Evolutionary conservation across 345 rosid species (phyloP).

Genomic region (Lepidium africanum): DNA sequence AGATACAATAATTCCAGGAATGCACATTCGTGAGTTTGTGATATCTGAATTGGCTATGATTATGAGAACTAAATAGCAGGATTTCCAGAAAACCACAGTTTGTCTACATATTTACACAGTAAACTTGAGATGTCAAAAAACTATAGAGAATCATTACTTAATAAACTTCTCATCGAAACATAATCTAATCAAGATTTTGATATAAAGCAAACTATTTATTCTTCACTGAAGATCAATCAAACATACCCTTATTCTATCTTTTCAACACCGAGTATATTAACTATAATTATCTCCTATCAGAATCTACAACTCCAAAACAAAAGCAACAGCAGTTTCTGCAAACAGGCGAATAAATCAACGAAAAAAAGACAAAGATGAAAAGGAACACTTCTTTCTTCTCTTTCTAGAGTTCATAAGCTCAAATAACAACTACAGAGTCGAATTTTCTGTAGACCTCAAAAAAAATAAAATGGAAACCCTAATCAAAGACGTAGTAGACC

Average conservation of each 20-base stretch:
- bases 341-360: not conserved
- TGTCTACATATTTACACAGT: not conserved
- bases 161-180: not conserved
- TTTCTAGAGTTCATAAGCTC: not conserved
- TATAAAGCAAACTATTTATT: not conserved
- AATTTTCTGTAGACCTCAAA: not conserved
- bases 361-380: not conserved
- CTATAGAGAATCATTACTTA: not conserved
- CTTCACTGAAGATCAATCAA: not conserved
- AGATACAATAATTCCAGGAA: not conserved
- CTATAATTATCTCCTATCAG: not conserved
- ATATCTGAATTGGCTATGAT: not conserved
- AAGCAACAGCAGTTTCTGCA: not conserved
- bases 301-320: not conserved
- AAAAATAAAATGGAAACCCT: not conserved
- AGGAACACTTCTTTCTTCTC: not conserved
- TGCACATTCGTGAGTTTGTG: not conserved
- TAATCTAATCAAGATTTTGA: not conserved
- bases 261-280: not conserved
- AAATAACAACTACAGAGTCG: not conserved
- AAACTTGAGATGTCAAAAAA: not conserved
- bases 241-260: not conserved
- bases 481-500: not conserved
- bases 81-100: not conserved
- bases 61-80: not conserved